These are phyloP conservation scores for Gracilaria vermiculophylla DNA, from an alignment of 23 red algal genomes.

Conservation along the genomic window DNA sequence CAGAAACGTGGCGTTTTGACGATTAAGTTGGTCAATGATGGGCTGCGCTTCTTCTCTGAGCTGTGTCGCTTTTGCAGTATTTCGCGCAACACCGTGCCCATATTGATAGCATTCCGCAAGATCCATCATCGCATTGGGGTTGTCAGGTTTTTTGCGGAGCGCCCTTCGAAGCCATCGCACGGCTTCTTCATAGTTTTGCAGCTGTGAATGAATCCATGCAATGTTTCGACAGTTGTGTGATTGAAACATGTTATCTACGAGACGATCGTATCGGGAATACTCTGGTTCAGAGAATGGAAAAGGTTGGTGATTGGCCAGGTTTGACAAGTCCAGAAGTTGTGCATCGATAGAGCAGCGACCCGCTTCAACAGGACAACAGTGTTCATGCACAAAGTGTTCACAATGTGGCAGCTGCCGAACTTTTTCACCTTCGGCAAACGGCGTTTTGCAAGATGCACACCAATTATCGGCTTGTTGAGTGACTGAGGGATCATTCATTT, in stretches of 20 bases:
- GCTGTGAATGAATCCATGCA: neutral
- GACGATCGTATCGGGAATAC: neutral
- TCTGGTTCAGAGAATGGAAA: neutral
- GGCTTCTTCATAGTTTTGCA: neutral
- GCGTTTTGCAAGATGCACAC: neutral
- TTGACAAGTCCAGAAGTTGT: neutral
- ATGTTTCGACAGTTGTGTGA: neutral
- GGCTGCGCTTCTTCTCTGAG: too few species aligned
- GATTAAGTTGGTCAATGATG: too few species aligned
- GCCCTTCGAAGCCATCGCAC: neutral
- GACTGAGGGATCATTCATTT: neutral
- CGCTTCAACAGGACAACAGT: neutral
- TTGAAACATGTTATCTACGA: neutral
- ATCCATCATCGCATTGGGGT: neutral
- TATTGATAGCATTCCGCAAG: neutral
- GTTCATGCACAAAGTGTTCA: neutral
- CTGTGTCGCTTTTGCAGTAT: too few species aligned
- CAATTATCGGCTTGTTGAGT: neutral
- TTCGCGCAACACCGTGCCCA: too few species aligned
- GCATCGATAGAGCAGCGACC: neutral
- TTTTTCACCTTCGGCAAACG: neutral
- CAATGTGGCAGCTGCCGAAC: neutral
- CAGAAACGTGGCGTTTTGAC: too few species aligned
- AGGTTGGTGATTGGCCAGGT: neutral
- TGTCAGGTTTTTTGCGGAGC: neutral